phyloP scores from a whole-genome alignment of 2,329 filamentous ascomycete genomes.

The Fusarium drepaniforme region DNA sequence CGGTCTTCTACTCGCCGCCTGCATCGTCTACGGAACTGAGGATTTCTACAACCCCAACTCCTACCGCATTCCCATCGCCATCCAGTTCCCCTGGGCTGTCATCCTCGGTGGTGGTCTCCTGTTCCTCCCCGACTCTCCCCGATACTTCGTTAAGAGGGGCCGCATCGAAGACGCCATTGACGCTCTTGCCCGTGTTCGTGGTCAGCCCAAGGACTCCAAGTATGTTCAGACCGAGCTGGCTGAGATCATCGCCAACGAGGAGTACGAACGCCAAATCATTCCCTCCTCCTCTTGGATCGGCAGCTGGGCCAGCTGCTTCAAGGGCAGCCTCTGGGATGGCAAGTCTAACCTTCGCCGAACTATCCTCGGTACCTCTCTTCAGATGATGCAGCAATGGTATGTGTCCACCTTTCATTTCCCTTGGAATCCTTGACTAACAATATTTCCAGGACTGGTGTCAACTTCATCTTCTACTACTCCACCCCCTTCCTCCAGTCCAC shows the following conservation, averaged over 20 bases:
- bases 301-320: conserved; percentile 40
- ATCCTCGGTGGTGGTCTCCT: conserved; percentile 35
- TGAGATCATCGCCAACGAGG: conserved; percentile 82
- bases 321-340: conserved; percentile 47
- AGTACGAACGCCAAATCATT: conserved; percentile 72
- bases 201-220: conserved; percentile 38
- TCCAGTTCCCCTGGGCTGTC: conserved; percentile 39
- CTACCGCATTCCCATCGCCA: conserved; percentile 35
- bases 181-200: conserved; percentile 27
- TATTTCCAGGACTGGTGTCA: conserved; percentile 80
- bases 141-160: conserved; percentile 37
- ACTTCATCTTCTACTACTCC: conserved; percentile 93
- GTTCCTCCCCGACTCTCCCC: conserved; percentile 38
- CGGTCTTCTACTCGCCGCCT: conserved; percentile 34
- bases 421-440: conserved; percentile 14
- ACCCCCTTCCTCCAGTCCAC: conserved; percentile 86
- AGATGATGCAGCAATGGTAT: conserved; percentile 83
- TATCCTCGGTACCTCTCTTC: conserved; percentile 77
- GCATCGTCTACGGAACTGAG: conserved; percentile 36
- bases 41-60: conserved; percentile 17
- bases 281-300: conserved; percentile 26
- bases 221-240: conserved; percentile 37
- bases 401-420: neutral
- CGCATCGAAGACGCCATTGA: conserved; percentile 34
- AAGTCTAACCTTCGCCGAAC: conserved; percentile 54